phyloP scores from a whole-genome alignment of 805 yeast genomes.

The Zygotorulaspora danielsina region DNA sequence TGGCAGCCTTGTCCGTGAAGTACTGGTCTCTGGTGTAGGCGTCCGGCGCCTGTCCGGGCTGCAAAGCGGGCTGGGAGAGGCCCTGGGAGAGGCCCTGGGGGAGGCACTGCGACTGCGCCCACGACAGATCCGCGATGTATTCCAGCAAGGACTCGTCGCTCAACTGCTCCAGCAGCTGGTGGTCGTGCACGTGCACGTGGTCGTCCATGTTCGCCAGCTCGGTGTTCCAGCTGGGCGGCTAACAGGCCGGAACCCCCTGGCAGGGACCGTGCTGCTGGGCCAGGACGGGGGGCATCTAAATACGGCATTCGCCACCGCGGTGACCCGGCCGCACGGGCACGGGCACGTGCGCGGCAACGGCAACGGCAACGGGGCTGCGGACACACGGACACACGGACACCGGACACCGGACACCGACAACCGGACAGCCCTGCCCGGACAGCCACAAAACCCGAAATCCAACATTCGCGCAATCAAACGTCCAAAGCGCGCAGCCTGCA shows the following conservation, averaged over 20 bases:
- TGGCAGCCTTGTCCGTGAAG: constrained; percentile 24
- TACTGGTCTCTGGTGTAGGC: constrained; percentile 22
- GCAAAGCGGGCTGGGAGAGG: no score
- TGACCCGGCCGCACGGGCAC: no score
- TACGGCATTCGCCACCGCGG: no score
- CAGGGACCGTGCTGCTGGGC: constrained; percentile 3
- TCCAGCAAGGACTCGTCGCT: constrained; percentile 24
- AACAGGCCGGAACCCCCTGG: constrained; percentile 1
- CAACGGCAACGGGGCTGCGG: no score
- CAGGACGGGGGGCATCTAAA: neutral
- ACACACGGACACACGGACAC: neutral
- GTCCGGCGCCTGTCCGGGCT: constrained; percentile 1
- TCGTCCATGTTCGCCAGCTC: no score
- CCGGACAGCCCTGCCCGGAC: neutral
- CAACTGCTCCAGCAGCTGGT: constrained; percentile 12
- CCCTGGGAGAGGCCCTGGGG: neutral
- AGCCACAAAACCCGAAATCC: neutral
- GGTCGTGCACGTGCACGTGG: no score
- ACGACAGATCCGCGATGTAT: constrained; percentile 18
- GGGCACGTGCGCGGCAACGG: neutral
- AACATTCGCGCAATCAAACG: no score
- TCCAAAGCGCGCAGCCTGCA: no score
- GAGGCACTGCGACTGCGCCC: constrained; percentile 2
- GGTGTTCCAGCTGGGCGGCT: constrained; percentile 3
- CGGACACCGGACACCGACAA: neutral